These are phyloP conservation scores for Volvox carteri DNA, from an alignment of 163 green algal genomes.

Conservation along the genomic window DNA sequence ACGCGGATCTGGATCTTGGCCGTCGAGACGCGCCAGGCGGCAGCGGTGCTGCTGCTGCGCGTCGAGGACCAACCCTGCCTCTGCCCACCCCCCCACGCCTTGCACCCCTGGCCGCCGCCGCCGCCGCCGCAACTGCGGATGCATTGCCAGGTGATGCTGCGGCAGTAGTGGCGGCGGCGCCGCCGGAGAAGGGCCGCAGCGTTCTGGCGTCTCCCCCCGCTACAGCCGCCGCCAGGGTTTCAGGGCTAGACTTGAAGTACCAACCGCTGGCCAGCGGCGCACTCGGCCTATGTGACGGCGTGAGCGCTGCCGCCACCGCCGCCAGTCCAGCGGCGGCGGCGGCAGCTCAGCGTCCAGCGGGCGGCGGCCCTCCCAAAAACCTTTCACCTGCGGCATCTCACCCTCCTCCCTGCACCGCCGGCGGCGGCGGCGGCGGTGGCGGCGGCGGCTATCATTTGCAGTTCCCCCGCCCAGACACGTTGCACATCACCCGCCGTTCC, in stretches of 20 bases:
- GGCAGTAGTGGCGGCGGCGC: background rate
- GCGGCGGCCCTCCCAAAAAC: background rate
- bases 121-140: no score
- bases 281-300: background rate
- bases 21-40: background rate
- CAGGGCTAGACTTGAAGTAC: background rate
- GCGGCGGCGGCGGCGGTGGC: background rate
- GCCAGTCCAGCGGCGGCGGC: no score
- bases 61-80: background rate
- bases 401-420: background rate
- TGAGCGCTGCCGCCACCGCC: background rate
- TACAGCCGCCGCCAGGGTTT: background rate
- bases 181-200: background rate
- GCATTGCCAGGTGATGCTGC: no score
- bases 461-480: background rate
- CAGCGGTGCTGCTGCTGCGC: background rate
- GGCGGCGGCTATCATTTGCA: background rate
- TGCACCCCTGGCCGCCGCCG: background rate
- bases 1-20: background rate
- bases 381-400: background rate
- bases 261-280: background rate
- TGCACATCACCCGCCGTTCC: constrained; percentile 27
- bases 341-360: background rate
- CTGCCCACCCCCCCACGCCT: background rate
- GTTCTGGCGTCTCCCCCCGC: background rate